Evolutionary conservation across 495 filamentous ascomycete species (phyloP).

Genomic region (Thermothielavioides terrestris): DNA sequence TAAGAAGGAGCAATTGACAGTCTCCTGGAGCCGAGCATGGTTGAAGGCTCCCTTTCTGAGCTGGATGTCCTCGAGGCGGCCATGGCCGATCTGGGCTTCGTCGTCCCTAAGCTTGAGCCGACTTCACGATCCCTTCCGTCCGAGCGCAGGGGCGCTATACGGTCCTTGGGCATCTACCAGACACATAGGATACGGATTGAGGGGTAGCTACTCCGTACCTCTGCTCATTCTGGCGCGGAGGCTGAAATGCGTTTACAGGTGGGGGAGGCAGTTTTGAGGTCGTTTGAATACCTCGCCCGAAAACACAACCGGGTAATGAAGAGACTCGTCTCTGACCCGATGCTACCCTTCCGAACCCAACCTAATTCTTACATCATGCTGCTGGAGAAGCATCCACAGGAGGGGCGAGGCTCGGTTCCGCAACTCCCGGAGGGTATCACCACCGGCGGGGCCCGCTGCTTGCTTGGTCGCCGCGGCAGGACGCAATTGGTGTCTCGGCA

Average conservation of each 20-base stretch:
- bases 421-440: too few relatives aligned
- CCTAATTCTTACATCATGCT: too few relatives aligned
- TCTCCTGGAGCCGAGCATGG: too few relatives aligned
- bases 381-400: too few relatives aligned
- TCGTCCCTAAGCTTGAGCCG: constrained; percentile 20
- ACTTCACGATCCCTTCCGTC: constrained; percentile 23
- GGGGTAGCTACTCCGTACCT: constrained; percentile 10
- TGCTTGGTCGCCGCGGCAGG: too few relatives aligned
- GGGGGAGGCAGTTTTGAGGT: constrained; percentile 6
- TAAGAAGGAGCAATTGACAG: too few relatives aligned
- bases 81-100: constrained; percentile 28
- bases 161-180: constrained; percentile 18
- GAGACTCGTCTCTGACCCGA: not conserved
- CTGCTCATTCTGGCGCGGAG: constrained; percentile 7
- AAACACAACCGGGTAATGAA: not conserved
- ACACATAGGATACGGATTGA: constrained; percentile 24
- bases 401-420: too few relatives aligned
- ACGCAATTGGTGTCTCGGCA: too few relatives aligned
- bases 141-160: constrained; percentile 4
- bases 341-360: not conserved
- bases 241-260: constrained; percentile 21
- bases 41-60: too few relatives aligned
- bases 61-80: constrained; percentile 24
- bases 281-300: not conserved
- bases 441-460: too few relatives aligned